Percentiles rank a stretch among this genome's conserved stretches.
phyloP scores from a whole-genome alignment of 139 green algal species.

The Tetradesmus obliquus region DNA sequence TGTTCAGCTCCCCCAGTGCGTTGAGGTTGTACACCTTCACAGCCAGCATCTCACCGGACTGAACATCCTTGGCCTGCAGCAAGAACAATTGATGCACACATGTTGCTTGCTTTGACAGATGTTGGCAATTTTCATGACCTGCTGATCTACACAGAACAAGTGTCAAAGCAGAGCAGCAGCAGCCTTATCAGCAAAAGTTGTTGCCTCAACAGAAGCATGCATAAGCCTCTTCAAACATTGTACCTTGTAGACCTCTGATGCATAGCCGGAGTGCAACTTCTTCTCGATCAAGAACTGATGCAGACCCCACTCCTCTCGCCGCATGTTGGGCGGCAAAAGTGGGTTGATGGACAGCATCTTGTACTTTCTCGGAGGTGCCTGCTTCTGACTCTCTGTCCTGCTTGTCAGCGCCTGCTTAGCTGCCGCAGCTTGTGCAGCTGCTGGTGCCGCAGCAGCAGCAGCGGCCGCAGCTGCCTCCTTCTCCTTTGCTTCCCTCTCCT shows the following conservation, averaged over 20 bases:
- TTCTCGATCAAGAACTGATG: too few relatives aligned
- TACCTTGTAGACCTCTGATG: too few relatives aligned
- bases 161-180: too few relatives aligned
- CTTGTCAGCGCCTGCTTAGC: not conserved
- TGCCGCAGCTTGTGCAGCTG: not conserved
- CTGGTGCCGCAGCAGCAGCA: too few relatives aligned
- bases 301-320: conserved; percentile 14
- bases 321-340: conserved; percentile 20
- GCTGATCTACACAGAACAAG: too few relatives aligned
- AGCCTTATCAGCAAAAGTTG: too few relatives aligned
- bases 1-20: conserved; percentile 42
- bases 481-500: not conserved
- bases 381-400: not conserved
- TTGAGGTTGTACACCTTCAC: conserved; percentile 47
- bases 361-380: conserved; percentile 1
- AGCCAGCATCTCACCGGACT: conserved; percentile 20
- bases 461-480: too few relatives aligned
- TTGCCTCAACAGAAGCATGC: too few relatives aligned
- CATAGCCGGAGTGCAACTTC: too few relatives aligned
- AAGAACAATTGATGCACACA: not conserved
- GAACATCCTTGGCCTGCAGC: conserved; percentile 8
- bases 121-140: too few relatives aligned
- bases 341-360: conserved; percentile 41
- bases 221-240: too few relatives aligned
- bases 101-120: too few relatives aligned